Evolutionary conservation across 2,329 filamentous ascomycete species (phyloP).

Genomic region (Arthrobotrys iridis): DNA sequence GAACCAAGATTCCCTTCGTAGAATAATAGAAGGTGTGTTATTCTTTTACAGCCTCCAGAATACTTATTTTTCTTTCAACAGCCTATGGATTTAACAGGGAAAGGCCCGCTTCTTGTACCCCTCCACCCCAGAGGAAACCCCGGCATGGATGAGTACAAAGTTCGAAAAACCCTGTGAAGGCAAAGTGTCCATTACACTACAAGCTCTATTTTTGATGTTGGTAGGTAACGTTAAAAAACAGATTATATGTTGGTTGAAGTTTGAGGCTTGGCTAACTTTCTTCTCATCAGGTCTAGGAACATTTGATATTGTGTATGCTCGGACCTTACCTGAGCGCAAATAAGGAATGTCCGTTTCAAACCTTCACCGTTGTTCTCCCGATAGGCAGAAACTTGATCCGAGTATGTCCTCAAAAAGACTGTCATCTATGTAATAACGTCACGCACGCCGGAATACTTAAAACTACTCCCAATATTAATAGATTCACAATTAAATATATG

Average conservation of each 20-base stretch:
- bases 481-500: conserved; percentile 9
- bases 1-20: conserved; percentile 49
- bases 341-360: too few relatives aligned
- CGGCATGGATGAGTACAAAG: background rate
- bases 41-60: conserved; percentile 22
- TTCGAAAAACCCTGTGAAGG: conserved; percentile 48
- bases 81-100: conserved; percentile 20
- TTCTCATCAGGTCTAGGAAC: background rate
- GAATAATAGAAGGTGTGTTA: conserved; percentile 35
- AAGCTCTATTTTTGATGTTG: conserved; percentile 35
- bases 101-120: conserved; percentile 21
- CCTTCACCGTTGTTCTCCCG: too few relatives aligned
- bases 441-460: too few relatives aligned
- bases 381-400: too few relatives aligned
- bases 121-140: too few relatives aligned
- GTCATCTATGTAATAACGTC: too few relatives aligned
- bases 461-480: too few relatives aligned
- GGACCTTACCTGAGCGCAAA: too few relatives aligned
- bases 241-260: background rate
- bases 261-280: too few relatives aligned
- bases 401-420: too few relatives aligned
- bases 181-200: conserved; percentile 53
- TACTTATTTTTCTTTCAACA: conserved; percentile 4
- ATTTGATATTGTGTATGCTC: too few relatives aligned
- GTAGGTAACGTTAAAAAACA: background rate